Evolutionary conservation across 1,284 basidiomycete genomes (phyloP), one percentile per base, ranked within the genome.

Genomic region (Neonothopanus nambi): DNA sequence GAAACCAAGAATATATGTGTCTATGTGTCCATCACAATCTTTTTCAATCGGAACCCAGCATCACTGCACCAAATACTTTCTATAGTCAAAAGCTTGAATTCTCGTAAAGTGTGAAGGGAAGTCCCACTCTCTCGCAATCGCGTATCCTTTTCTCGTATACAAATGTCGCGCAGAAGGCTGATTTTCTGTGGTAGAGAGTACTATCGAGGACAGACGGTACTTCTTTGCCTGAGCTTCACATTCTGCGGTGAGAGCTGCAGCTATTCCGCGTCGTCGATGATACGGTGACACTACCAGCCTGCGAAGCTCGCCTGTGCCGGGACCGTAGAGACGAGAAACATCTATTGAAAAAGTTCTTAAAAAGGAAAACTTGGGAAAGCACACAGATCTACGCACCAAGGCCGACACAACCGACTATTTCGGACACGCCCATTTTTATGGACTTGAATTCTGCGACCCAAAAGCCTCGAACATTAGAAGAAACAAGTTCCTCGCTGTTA

Each of bases 361-460:
- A 15, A n/a, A 30, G 15, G 44, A 20, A 20, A 37, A 33, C 56
- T 26, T 36, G 24, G 24, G 26, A 38, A 24, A 23, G 23, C 3
- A 11, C 13, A 17, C 9, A 21, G 8, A 9, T 47, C 48, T 15
- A 26, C 33, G 23, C 23, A 68, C 67, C 64, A 17, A 70, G 47
- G 5, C 57, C 65, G 21, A 67, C 51, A 47, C 52, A 61, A 9
- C 67, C 68, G 13, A 67, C 60, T 15, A 70, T 59, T 36, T 64
- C 60, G 3, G 55, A 43, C 7, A 49, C 39, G 18, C 40, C 39
- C 26, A 51, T 44, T 18, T 58, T 56, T 5, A 58, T 52, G 17
- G 24, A 41, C 28, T 57, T 51, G 8, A 50, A 44, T 47, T 68
- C 68, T 11, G 61, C 66, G 12, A 69, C 64, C 66, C 67, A 69